A percentile compares a stretch with the other conserved stretches of the same genome.
Evolutionary conservation across 208 protist species (phyloP).

Genomic region (Trypanosoma congolense): DNA sequence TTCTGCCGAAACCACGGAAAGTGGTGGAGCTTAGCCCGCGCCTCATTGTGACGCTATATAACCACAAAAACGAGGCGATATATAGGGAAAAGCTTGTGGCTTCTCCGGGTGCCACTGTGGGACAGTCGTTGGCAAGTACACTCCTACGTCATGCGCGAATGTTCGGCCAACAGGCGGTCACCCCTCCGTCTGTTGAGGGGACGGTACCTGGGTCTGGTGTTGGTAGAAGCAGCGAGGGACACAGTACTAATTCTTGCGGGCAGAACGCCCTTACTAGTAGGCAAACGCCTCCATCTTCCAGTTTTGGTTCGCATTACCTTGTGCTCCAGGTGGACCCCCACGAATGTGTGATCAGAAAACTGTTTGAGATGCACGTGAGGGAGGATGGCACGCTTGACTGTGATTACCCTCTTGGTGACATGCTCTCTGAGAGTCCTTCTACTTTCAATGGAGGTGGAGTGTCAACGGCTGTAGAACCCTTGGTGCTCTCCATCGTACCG

Average conservation of each 20-base stretch:
- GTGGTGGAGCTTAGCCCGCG: constrained; percentile 7
- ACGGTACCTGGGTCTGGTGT: not conserved
- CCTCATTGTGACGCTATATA: constrained; percentile 9
- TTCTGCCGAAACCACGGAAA: constrained; percentile 8
- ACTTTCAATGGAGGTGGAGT: not conserved
- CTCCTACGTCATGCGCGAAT: constrained; percentile 3
- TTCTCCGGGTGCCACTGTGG: not conserved
- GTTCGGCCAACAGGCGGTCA: not conserved
- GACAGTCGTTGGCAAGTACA: not conserved
- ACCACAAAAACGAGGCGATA: constrained; percentile 4
- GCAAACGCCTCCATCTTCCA: not conserved
- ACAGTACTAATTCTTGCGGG: not conserved
- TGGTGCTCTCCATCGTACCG: constrained; percentile 36
- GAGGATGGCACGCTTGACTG: not conserved
- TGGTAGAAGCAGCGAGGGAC: not conserved
- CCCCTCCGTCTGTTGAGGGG: not conserved
- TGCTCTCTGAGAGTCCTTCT: too few species aligned
- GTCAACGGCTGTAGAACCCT: not conserved
- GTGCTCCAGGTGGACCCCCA: constrained; percentile 30
- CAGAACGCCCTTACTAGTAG: not conserved
- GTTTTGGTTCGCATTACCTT: constrained; percentile 12
- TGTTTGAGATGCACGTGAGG: constrained; percentile 41
- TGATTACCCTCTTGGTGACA: not conserved
- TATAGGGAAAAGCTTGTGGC: constrained; percentile 20
- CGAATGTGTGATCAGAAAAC: constrained; percentile 29